phyloP scores from a whole-genome alignment of 768 basidiomycete species.

The Russula vinacea region DNA sequence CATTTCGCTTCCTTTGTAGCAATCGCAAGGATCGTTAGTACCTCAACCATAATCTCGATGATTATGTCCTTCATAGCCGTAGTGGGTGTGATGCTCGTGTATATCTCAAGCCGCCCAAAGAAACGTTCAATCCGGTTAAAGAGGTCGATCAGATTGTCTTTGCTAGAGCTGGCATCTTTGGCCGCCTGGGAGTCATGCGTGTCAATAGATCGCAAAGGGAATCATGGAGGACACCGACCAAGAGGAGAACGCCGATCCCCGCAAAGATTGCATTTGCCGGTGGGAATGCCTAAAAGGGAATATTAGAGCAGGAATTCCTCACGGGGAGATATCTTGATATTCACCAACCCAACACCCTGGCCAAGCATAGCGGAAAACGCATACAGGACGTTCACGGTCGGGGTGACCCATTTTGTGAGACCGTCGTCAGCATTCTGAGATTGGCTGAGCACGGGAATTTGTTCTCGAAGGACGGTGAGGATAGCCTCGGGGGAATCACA shows the following conservation, averaged over 20 bases:
- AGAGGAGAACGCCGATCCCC: neutral
- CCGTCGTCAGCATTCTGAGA: neutral
- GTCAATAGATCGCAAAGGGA: too few relatives aligned
- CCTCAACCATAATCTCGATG: neutral
- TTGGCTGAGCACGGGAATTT: neutral
- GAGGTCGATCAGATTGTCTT: too few relatives aligned
- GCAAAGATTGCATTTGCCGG: neutral
- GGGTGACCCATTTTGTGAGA: neutral
- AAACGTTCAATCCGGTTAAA: too few relatives aligned
- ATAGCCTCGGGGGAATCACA: neutral
- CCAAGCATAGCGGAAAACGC: neutral
- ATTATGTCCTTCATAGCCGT: too few relatives aligned
- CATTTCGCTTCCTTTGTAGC: constrained; percentile 1
- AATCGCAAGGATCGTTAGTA: neutral
- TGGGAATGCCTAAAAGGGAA: neutral
- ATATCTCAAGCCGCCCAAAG: neutral
- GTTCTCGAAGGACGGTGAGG: neutral
- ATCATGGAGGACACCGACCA: too few relatives aligned
- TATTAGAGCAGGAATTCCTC: neutral
- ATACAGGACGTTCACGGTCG: neutral
- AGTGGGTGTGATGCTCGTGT: too few relatives aligned
- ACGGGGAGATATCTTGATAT: neutral
- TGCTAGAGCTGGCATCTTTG: too few relatives aligned
- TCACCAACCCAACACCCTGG: neutral
- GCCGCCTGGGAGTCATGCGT: too few relatives aligned